Evolutionary conservation across 2,329 filamentous ascomycete genomes (phyloP).

Genomic region (Pseudocercospora eumusae): DNA sequence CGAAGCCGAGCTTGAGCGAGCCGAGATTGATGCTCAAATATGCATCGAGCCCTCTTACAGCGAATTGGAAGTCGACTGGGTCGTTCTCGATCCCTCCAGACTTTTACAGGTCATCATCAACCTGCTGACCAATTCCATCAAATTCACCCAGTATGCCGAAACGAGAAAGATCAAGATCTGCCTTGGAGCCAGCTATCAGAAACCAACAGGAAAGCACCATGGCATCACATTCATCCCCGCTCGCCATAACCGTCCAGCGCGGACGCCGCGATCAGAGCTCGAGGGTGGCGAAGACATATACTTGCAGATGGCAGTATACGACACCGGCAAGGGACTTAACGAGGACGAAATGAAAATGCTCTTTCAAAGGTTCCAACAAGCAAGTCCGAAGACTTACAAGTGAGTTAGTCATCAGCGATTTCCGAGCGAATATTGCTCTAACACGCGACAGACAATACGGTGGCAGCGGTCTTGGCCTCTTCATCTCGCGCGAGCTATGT

Average conservation of each 20-base stretch:
- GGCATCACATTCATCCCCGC: constrained; percentile 40
- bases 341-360: constrained; percentile 44
- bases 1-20: constrained; percentile 34
- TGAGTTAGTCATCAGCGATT: neutral
- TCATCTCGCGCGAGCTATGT: constrained; percentile 50
- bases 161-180: constrained; percentile 43
- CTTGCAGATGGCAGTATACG: constrained; percentile 48
- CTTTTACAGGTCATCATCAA: constrained; percentile 48
- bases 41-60: constrained; percentile 42
- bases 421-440: neutral
- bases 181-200: constrained; percentile 40
- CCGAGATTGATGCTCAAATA: constrained; percentile 33
- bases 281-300: constrained; percentile 42
- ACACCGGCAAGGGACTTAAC: constrained; percentile 47
- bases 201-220: constrained; percentile 38
- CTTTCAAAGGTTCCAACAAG: constrained; percentile 47
- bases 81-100: constrained; percentile 47
- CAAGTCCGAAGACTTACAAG: constrained; percentile 38
- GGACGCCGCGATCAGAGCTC: constrained; percentile 37
- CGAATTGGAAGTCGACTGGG: constrained; percentile 42
- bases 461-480: constrained; percentile 48
- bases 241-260: constrained; percentile 28
- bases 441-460: constrained; percentile 41
- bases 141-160: constrained; percentile 46
- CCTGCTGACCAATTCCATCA: constrained; percentile 51